Base-by-base conservation (phyloP, 768 basidiomycete species). In the Lactarius akahatsu region DNA sequence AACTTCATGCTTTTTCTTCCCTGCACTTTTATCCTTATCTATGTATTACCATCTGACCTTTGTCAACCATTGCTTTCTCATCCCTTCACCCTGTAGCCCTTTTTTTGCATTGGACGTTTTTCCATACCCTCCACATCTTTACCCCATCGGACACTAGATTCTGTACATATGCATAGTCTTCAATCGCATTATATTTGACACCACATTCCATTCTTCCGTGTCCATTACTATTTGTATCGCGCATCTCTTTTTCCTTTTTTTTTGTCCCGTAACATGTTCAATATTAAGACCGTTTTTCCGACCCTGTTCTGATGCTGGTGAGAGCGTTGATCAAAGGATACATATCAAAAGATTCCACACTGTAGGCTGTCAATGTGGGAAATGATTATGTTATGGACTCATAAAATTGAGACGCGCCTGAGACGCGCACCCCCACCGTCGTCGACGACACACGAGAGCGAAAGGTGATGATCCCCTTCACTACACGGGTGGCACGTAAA, bases 401-500 rank as follows among this genome's bases (percentile, higher is more conserved):
- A 9, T 15, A 55, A 66, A 62, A 30, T 64, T 56, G 26, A 54
- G 63, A 57, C 63, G 57, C 43, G 63, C 9, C 23, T 36, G 36
- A 16, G 41, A 58, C 16, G 26, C 38, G 50, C 28, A 2, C 11
- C 18, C 41, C 13, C 32, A 30, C 34, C 54, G 26, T 26, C 47
- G 47, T 20, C 57, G 26, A 52, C 61, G n/a, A 30, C 45, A 56
- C 38, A 28, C 57, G 63, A 67, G 36, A 38, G 36, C 65, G 4
- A 36, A 3, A 15, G 16, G 41, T 11, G 13, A 77, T 77, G 77
- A 76, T 77, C 54, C 76, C 77, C 34, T 68, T 77, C 63, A 62
- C 73, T 23, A 69, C 73, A 47, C 68, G 71, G 40, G 71, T 47
- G 30, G 69, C 69, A 7, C 63, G 69, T 15, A 72, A 68, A 63